Conservation (phyloP, 2,329 filamentous ascomycete species). For the Chrysosporium queenslandicum region DNA sequence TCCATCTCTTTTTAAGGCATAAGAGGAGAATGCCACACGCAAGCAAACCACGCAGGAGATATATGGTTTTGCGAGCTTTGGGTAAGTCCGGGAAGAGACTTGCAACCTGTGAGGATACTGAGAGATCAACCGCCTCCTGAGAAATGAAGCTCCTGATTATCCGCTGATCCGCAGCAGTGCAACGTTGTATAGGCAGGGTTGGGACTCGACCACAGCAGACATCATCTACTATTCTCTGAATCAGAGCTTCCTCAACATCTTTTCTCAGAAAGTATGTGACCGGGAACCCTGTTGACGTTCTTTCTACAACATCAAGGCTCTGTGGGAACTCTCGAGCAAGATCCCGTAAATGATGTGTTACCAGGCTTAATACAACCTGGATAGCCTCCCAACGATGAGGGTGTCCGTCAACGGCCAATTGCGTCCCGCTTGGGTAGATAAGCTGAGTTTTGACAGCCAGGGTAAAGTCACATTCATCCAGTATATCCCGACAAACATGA, state of each 20-base stretch:
- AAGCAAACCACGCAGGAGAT: constrained; percentile 55
- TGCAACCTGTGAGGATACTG: constrained; percentile 18
- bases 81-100: constrained; percentile 23
- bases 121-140: neutral
- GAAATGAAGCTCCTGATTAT: constrained; percentile 25
- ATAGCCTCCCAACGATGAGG: constrained; percentile 44
- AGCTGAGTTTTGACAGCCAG: constrained; percentile 47
- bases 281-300: constrained; percentile 1
- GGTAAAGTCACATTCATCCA: constrained; percentile 53
- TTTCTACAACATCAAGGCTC: constrained; percentile 2
- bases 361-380: constrained; percentile 22
- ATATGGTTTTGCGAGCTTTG: constrained; percentile 29
- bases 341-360: neutral
- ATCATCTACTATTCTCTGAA: neutral
- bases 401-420: constrained; percentile 43
- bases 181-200: neutral
- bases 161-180: constrained; percentile 25
- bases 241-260: constrained; percentile 3
- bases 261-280: constrained; percentile 6
- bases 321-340: neutral
- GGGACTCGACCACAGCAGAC: neutral
- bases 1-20: constrained; percentile 54
- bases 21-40: constrained; percentile 51
- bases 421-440: constrained; percentile 47
- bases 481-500: constrained; percentile 36